A percentile compares a stretch with the other conserved stretches of the same genome.
phyloP scores from a whole-genome alignment of 371 early-diverging fungal species.

The Coemansia linderi region DNA sequence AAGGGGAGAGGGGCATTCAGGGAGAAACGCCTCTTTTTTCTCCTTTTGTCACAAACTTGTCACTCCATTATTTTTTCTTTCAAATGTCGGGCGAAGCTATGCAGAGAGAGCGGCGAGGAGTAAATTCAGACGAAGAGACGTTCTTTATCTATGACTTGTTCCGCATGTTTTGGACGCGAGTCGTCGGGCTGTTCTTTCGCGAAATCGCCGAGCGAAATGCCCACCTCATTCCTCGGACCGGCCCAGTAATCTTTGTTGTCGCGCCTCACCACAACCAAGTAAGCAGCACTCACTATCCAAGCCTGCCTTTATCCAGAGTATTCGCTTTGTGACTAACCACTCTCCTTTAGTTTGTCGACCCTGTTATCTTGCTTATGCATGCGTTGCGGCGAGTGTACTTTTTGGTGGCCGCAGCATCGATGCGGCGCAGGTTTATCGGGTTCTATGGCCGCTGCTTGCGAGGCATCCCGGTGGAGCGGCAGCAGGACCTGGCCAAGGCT shows the following conservation, averaged over 20 bases:
- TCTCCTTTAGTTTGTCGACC: conserved; percentile 81
- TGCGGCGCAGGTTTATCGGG: conserved; percentile 80
- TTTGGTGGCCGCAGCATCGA: conserved; percentile 81
- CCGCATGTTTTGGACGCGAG: conserved; percentile 49
- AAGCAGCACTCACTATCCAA: conserved; percentile 22
- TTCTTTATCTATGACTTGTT: conserved; percentile 51
- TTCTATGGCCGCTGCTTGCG: conserved; percentile 72
- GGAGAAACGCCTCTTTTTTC: not conserved
- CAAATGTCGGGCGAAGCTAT: not conserved
- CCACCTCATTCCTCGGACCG: conserved; percentile 80
- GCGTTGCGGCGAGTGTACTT: conserved; percentile 80
- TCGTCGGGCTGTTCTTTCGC: conserved; percentile 82
- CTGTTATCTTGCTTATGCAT: conserved; percentile 74
- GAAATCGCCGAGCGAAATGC: conserved; percentile 84
- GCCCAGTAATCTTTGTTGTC: conserved; percentile 91
- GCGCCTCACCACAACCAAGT: conserved; percentile 96
- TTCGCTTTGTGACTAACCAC: not conserved
- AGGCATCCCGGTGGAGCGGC: conserved; percentile 88
- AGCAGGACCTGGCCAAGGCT: conserved; percentile 81
- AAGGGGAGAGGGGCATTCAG: not conserved
- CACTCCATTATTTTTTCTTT: not conserved
- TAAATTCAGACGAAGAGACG: conserved; percentile 8
- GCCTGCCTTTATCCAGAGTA: not conserved
- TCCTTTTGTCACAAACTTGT: not conserved
- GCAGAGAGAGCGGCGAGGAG: not conserved